phyloP scores from a whole-genome alignment of 352 stramenopile genomes.

The Globisporangium mamillatum region DNA sequence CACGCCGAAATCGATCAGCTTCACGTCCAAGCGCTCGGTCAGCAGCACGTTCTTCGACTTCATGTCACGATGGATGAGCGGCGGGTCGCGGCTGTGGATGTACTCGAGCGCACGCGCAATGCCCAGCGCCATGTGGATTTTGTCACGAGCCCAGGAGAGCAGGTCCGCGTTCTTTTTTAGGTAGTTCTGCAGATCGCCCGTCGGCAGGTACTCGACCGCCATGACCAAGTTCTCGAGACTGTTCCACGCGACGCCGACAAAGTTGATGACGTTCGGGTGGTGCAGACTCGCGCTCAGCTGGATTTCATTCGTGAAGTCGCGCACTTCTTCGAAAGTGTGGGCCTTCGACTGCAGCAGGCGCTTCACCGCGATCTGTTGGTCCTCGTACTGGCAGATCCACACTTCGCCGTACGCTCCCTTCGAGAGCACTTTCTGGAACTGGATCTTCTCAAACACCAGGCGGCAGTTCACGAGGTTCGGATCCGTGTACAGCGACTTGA shows the following conservation, averaged over 20 bases:
- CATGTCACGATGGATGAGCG: conserved; percentile 56
- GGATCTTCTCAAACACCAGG: conserved; percentile 32
- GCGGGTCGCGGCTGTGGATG: conserved; percentile 36
- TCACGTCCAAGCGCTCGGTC: conserved; percentile 35
- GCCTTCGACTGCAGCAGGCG: conserved; percentile 37
- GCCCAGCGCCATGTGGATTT: conserved; percentile 41
- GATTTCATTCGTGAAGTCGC: conserved; percentile 44
- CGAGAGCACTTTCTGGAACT: conserved; percentile 26
- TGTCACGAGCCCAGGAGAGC: conserved; percentile 28
- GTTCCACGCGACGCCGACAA: conserved; percentile 54
- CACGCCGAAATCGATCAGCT: conserved; percentile 62
- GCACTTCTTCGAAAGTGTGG: conserved; percentile 27
- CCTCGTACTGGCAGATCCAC: conserved; percentile 40
- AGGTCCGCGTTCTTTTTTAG: conserved; percentile 20
- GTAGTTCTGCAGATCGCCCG: conserved; percentile 41
- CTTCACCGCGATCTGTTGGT: conserved; percentile 44
- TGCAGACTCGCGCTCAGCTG: conserved; percentile 36
- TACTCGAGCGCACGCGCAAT: conserved; percentile 45
- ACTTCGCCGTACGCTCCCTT: conserved; percentile 57
- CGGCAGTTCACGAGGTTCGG: conserved; percentile 39
- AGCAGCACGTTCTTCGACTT: conserved; percentile 58
- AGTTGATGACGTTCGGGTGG: conserved; percentile 45
- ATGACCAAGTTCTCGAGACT: conserved; percentile 49
- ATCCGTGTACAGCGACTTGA: conserved; percentile 31
- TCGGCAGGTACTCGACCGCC: conserved; percentile 49